These are phyloP conservation scores for Penicillium sp. DNA, from an alignment of 2,329 filamentous ascomycete species.

Conservation along the genomic window DNA sequence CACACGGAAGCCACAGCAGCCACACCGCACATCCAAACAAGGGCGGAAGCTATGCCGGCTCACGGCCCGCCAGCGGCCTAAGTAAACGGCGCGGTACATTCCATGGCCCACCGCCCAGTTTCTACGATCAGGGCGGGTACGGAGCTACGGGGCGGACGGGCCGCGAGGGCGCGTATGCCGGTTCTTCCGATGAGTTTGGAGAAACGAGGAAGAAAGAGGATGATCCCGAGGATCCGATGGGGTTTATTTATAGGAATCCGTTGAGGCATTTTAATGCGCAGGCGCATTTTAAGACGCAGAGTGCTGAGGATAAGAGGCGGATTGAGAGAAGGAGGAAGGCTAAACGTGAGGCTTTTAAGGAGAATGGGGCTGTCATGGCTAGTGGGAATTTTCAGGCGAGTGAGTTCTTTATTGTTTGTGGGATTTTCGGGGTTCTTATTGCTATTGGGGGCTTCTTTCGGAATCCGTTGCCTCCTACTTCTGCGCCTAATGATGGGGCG, in stretches of 20 bases:
- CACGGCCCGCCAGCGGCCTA: conserved; percentile 76
- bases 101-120: conserved; percentile 82
- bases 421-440: conserved; percentile 34
- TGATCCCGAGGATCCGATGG: conserved; percentile 35
- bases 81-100: conserved; percentile 74
- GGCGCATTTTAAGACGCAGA: conserved; percentile 72
- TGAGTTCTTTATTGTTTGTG: conserved; percentile 8
- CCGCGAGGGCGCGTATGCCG: conserved; percentile 37
- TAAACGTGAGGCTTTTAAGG: conserved; percentile 17
- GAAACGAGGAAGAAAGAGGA: not conserved
- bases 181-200: not conserved
- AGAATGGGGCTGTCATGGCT: conserved; percentile 17
- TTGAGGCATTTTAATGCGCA: conserved; percentile 76
- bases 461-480: not conserved
- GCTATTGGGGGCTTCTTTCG: not conserved
- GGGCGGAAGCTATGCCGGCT: conserved; percentile 50
- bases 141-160: conserved; percentile 60
- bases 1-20: conserved; percentile 57
- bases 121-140: conserved; percentile 81
- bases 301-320: conserved; percentile 57
- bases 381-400: not conserved
- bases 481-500: not conserved
- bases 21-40: conserved; percentile 36
- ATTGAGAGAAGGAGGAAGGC: conserved; percentile 42
- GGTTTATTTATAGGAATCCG: conserved; percentile 48